These are phyloP conservation scores for Aphanomyces astaci DNA, from an alignment of 352 stramenopile species.

Conservation along the genomic window DNA sequence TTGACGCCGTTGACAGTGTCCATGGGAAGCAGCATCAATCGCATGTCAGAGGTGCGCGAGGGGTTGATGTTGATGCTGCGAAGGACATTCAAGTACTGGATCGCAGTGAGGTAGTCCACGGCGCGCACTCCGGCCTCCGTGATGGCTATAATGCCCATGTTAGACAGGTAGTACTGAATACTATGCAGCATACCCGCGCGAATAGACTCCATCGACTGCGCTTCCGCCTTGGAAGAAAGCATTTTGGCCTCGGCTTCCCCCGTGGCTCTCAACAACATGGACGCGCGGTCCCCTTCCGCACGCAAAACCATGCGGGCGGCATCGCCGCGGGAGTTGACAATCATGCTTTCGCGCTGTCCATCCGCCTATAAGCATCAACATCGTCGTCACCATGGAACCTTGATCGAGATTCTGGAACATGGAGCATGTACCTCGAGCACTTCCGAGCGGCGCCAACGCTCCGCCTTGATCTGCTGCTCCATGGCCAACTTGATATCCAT, in stretches of 20 bases:
- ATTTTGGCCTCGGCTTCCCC: conserved; percentile 30
- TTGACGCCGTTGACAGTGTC: conserved; percentile 26
- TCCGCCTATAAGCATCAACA: conserved; percentile 22
- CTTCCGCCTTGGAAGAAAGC: conserved; percentile 29
- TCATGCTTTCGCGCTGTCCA: conserved; percentile 28
- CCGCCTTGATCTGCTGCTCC: conserved; percentile 34
- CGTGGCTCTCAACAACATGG: conserved; percentile 25
- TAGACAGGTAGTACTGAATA: neutral
- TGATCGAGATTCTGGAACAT: too few relatives aligned
- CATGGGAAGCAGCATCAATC: conserved; percentile 25
- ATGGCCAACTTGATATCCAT: conserved; percentile 31
- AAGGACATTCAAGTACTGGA: conserved; percentile 29
- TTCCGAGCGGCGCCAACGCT: conserved; percentile 27
- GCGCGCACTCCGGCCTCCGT: conserved; percentile 26
- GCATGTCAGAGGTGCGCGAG: neutral
- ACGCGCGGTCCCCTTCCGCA: conserved; percentile 29
- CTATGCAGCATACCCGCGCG: conserved; percentile 19
- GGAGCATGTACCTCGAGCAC: conserved; percentile 31
- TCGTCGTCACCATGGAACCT: too few relatives aligned
- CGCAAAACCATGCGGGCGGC: conserved; percentile 28
- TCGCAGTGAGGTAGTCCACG: conserved; percentile 29
- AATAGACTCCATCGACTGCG: conserved; percentile 28
- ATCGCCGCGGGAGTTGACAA: conserved; percentile 29
- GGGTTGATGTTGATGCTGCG: conserved; percentile 23
- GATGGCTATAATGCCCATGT: conserved; percentile 22